phyloP scores from a whole-genome alignment of 176 grass and related monocot species.

The Ensete ventricosum region DNA sequence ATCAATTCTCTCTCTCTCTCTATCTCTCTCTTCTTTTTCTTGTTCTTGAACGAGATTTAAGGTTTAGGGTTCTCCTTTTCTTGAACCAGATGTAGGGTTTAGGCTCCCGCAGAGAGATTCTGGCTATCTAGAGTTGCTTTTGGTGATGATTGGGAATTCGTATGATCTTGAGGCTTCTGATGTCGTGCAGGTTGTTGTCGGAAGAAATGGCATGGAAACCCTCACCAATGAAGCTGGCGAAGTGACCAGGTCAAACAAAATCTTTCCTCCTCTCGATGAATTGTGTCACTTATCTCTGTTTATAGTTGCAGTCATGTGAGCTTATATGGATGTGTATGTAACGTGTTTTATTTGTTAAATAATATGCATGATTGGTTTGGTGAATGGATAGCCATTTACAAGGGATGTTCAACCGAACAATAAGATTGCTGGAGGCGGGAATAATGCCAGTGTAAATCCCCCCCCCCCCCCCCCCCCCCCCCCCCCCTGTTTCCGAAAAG shows the following conservation, averaged over 20 bases:
- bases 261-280: neutral
- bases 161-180: neutral
- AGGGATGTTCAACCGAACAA: conserved; percentile 73
- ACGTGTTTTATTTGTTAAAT: conserved; percentile 4
- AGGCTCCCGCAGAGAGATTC: no score
- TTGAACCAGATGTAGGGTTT: no score
- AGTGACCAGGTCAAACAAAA: conserved; percentile 58
- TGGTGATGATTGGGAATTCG: neutral
- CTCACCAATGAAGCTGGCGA: conserved; percentile 77
- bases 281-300: neutral
- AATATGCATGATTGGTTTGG: conserved; percentile 6
- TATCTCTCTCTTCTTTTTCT: neutral
- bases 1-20: no score
- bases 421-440: conserved; percentile 79
- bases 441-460: conserved; percentile 74
- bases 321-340: neutral
- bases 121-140: neutral
- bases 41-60: neutral
- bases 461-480: no score
- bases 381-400: conserved; percentile 55
- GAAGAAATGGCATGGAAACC: conserved; percentile 58
- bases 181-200: conserved; percentile 57
- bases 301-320: neutral
- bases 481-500: neutral
- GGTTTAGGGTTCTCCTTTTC: neutral